Evolutionary conservation across 176 grass and related monocot species (phyloP), one percentile per base, ranked within the genome.

Genomic region (Juncus inflexus): DNA sequence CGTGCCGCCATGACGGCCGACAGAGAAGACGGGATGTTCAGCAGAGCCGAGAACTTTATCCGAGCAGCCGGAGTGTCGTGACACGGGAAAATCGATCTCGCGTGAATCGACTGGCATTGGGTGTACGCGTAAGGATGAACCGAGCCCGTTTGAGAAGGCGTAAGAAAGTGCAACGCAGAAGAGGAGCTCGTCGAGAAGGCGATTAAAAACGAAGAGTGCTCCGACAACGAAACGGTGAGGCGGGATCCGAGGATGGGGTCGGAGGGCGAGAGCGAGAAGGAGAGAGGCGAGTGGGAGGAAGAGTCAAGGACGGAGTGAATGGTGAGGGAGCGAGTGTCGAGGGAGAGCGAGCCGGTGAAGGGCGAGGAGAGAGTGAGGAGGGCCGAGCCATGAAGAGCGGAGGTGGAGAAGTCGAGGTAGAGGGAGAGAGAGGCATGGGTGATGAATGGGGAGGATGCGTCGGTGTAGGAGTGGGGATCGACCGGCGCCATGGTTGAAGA

Each of bases 91-190:
- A 96, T 38, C 47, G 92, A 97, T 36, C 92, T 87, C 43, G 84
- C 87, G 60, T 97, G 92, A 70, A 97, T 84, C 77, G 92, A 84
- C 3, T 91, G 87, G 63, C 92, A 97, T 82, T 97, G 92, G 15
- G 92, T 91, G 84, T 79, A 97, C 54, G 90, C 87, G 15, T 88
- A 97, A 9, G 60, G 72, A 7, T 40, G 38, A 15, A 13, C 12
- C 9, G 64, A 67, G 2, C 8, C 47, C 1, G 45, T 42, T 35
- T 67, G 66, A 5, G 51, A 56, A 12, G 66, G 66, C 13, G 66
- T 15, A 1, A 70, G 52, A 13, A 70, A 70, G 2, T 70, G 66
- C 2, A 70, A 50, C 7, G 66, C 66, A 1, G 66, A 58, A 14
- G 66, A 56, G n/a, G 37, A 58, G 52, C 7, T 12, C 8, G 66